Evolutionary conservation across 768 basidiomycete genomes (phyloP).

Genomic region (Tylopilus sp.): DNA sequence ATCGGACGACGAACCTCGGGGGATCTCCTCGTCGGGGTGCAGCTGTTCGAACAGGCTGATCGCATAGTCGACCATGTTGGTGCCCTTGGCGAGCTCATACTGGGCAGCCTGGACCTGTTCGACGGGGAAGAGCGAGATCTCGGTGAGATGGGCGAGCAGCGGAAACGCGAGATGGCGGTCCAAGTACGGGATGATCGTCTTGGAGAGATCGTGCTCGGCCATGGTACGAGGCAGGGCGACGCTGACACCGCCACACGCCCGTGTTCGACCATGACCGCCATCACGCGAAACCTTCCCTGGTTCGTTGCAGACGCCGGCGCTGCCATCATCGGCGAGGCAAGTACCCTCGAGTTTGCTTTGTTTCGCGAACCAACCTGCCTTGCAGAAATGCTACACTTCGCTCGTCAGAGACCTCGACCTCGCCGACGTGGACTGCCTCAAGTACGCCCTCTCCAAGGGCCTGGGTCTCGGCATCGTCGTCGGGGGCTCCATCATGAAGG

Average conservation of each 20-base stretch:
- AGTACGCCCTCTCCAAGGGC: slow-evolving; percentile 89
- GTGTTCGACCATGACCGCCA: slow-evolving; percentile 53
- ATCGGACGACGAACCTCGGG: slow-evolving; percentile 51
- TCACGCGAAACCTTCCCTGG: slow-evolving; percentile 84
- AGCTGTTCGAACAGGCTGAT: slow-evolving; percentile 76
- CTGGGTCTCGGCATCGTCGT: slow-evolving; percentile 90
- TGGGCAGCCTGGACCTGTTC: slow-evolving; percentile 85
- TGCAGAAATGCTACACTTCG: slow-evolving; percentile 84
- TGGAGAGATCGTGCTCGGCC: slow-evolving; percentile 90
- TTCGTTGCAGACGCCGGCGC: slow-evolving; percentile 79
- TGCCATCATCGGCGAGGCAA: slow-evolving; percentile 77
- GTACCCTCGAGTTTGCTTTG: slow-evolving; percentile 5
- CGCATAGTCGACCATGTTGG: slow-evolving; percentile 98
- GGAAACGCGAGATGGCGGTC: slow-evolving; percentile 96
- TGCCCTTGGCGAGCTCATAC: slow-evolving; percentile 95
- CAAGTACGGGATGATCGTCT: slow-evolving; percentile 85
- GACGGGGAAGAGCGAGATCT: slow-evolving; percentile 69
- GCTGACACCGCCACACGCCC: slow-evolving; percentile 27
- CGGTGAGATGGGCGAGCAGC: slow-evolving; percentile 81
- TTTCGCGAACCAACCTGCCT: neutral
- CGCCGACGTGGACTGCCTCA: slow-evolving; percentile 76
- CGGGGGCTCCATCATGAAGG: slow-evolving; percentile 93
- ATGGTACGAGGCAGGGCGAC: too few species aligned
- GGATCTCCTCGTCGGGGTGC: slow-evolving; percentile 66
- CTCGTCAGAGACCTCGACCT: slow-evolving; percentile 85